Conservation (phyloP, 164 flowering plant species). For the Stephania yunnanensis region DNA sequence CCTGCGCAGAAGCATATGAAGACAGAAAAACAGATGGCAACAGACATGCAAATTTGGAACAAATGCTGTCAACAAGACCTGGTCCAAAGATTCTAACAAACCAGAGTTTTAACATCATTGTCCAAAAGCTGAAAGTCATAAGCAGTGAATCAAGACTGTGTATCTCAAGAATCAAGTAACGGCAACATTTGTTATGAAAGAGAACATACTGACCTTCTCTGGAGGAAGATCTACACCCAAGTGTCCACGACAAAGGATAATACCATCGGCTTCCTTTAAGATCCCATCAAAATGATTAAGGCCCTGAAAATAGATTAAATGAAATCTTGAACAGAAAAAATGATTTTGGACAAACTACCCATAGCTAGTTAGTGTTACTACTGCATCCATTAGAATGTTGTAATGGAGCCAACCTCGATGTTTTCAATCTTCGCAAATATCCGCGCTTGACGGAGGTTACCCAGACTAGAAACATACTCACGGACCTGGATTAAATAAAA, state of each 20-base stretch:
- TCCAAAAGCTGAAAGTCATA: no score
- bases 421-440: slow-evolving; percentile 83
- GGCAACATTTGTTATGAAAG: not conserved
- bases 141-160: no score
- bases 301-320: slow-evolving; percentile 37
- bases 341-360: not conserved
- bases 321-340: not conserved
- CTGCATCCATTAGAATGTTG: not conserved
- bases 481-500: slow-evolving; percentile 58
- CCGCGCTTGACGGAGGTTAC: slow-evolving; percentile 79
- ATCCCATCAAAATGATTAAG: slow-evolving; percentile 81
- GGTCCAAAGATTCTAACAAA: no score
- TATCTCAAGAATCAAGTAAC: no score
- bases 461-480: slow-evolving; percentile 66
- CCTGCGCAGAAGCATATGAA: no score
- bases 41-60: no score
- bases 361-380: not conserved
- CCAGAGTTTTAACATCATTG: no score
- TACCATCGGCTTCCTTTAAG: slow-evolving; percentile 85
- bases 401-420: slow-evolving; percentile 23
- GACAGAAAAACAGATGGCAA: no score
- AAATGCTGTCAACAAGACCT: no score
- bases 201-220: slow-evolving; percentile 55
- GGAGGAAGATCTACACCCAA: slow-evolving; percentile 89
- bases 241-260: slow-evolving; percentile 78